A percentile compares a stretch with the other conserved stretches of the same genome.
Evolutionary conservation across 2,329 filamentous ascomycete genomes (phyloP).

Genomic region (Clonostachys chloroleuca): DNA sequence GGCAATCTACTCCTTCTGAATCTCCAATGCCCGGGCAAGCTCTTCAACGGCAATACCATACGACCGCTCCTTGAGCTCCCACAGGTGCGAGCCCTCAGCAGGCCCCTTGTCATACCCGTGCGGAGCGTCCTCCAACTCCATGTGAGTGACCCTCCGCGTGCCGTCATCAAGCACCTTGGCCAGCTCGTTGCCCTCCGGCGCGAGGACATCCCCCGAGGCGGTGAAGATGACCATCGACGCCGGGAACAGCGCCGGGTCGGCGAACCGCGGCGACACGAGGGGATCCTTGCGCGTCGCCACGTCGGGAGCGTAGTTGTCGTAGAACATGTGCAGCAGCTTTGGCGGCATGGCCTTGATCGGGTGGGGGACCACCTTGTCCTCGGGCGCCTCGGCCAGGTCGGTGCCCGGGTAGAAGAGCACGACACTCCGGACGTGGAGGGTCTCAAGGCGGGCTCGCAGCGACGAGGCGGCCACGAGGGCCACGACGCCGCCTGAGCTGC

Average conservation of each 20-base stretch:
- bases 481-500: conserved; percentile 39
- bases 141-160: too few relatives aligned
- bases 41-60: too few relatives aligned
- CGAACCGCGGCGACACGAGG: not conserved
- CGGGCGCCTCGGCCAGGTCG: not conserved
- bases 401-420: not conserved
- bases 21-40: too few relatives aligned
- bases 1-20: too few relatives aligned
- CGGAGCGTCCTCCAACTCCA: not conserved
- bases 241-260: not conserved
- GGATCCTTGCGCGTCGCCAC: not conserved
- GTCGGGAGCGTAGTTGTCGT: not conserved
- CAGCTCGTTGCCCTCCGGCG: not conserved
- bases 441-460: conserved; percentile 18
- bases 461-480: conserved; percentile 22
- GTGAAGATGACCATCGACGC: not conserved
- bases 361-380: not conserved
- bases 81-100: too few relatives aligned
- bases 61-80: too few relatives aligned
- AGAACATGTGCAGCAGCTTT: not conserved
- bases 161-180: not conserved
- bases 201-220: not conserved
- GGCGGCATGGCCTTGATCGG: not conserved
- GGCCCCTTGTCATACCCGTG: not conserved
- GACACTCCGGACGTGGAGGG: conserved; percentile 30